These are phyloP conservation scores for Hypoxylon rubiginosum DNA, from an alignment of 2,329 filamentous ascomycete genomes.

Conservation along the genomic window DNA sequence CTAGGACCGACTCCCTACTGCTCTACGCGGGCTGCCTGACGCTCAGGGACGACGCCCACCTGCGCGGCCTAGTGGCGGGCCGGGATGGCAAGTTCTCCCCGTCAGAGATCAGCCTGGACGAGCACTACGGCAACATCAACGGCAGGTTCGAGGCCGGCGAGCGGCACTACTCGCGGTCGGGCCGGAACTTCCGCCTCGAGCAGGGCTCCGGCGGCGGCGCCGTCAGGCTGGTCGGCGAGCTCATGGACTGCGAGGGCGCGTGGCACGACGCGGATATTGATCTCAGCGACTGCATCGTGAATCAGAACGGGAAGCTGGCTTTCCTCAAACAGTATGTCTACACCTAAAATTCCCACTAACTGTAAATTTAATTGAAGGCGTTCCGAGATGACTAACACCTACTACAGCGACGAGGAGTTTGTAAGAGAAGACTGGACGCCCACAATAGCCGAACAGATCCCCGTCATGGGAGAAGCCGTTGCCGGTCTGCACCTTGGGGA, in stretches of 20 bases:
- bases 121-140: conserved; percentile 37
- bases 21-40: conserved; percentile 31
- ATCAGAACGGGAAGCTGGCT: conserved; percentile 27
- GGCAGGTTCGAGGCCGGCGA: conserved; percentile 33
- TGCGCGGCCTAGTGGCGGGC: conserved; percentile 30
- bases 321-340: conserved; percentile 31
- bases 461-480: conserved; percentile 28
- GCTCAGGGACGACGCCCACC: conserved; percentile 17
- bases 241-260: conserved; percentile 29
- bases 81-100: conserved; percentile 33
- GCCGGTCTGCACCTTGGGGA: conserved; percentile 14
- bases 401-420: conserved; percentile 20
- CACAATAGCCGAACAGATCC: conserved; percentile 27
- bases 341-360: neutral
- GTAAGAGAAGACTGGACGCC: conserved; percentile 28
- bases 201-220: conserved; percentile 10
- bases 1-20: conserved; percentile 33
- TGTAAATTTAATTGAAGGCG: neutral
- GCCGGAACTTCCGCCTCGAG: conserved; percentile 28
- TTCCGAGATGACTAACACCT: conserved; percentile 15
- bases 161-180: conserved; percentile 30
- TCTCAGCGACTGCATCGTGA: conserved; percentile 26
- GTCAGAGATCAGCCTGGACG: conserved; percentile 34
- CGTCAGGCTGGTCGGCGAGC: conserved; percentile 29
- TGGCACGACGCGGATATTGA: conserved; percentile 34